Evolutionary conservation across 179 eudicot genomes (phyloP).

Genomic region (Amaranthus tricolor): DNA sequence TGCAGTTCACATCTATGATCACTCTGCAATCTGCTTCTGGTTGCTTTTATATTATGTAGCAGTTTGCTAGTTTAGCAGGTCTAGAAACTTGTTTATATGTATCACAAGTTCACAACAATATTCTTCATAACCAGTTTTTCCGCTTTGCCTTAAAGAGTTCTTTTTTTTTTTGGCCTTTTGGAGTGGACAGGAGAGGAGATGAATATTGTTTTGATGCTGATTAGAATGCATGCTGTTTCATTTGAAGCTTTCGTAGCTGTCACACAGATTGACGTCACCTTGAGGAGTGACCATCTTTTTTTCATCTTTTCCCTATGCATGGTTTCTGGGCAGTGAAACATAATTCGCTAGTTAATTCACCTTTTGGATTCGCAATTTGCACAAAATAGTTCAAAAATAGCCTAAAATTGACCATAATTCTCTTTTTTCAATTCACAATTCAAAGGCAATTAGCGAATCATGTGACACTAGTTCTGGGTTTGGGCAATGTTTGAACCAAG

Average conservation of each 20-base stretch:
- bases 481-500: background rate
- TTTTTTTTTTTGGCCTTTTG: background rate
- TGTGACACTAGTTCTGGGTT: background rate
- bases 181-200: background rate
- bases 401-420: background rate
- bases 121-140: background rate
- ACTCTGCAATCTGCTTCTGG: constrained; percentile 6
- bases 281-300: background rate
- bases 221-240: background rate
- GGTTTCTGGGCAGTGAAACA: too few relatives aligned
- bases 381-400: too few relatives aligned
- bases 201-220: background rate
- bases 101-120: background rate
- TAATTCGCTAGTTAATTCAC: too few relatives aligned
- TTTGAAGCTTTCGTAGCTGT: background rate
- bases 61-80: background rate
- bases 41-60: background rate
- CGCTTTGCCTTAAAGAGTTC: background rate
- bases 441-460: background rate
- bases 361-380: too few relatives aligned
- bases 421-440: background rate
- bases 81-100: background rate
- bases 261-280: too few relatives aligned
- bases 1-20: background rate
- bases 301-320: too few relatives aligned